Conservation (phyloP, 2,329 filamentous ascomycete species). For the Scedosporium dehoogii region DNA sequence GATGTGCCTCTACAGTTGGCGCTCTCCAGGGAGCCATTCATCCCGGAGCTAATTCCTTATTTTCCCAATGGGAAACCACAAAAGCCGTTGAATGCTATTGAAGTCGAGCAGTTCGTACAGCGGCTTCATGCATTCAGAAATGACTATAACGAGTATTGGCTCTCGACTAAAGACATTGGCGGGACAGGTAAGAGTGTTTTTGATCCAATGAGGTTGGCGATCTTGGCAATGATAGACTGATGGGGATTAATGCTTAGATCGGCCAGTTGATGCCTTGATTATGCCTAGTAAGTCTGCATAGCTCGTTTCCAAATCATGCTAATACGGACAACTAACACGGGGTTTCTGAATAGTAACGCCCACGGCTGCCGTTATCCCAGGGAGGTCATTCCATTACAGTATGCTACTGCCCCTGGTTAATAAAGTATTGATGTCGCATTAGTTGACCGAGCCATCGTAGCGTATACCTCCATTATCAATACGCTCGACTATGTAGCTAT, state of each 20-base stretch:
- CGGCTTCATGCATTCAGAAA: neutral
- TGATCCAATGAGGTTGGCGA: neutral
- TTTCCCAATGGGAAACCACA: neutral
- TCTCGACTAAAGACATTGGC: neutral
- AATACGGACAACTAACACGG: neutral
- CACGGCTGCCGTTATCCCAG: slow-evolving; percentile 3
- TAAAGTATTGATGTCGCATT: neutral
- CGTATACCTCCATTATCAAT: neutral
- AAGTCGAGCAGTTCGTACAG: neutral
- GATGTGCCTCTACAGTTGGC: neutral
- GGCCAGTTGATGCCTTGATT: neutral
- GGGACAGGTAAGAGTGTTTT: neutral
- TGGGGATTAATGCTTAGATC: neutral
- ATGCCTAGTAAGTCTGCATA: neutral
- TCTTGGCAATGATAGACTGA: neutral
- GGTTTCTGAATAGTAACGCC: neutral
- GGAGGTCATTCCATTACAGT: slow-evolving; percentile 3
- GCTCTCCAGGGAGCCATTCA: slow-evolving; percentile 1
- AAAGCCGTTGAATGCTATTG: neutral
- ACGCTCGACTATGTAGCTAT: slow-evolving; percentile 3
- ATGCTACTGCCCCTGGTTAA: neutral
- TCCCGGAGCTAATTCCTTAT: neutral
- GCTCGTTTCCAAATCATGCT: no score
- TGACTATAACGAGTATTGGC: slow-evolving; percentile 2
- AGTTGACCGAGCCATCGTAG: neutral